Conservation (phyloP, 2,329 filamentous ascomycete genomes). For the Pseudogymnoascus sp. region DNA sequence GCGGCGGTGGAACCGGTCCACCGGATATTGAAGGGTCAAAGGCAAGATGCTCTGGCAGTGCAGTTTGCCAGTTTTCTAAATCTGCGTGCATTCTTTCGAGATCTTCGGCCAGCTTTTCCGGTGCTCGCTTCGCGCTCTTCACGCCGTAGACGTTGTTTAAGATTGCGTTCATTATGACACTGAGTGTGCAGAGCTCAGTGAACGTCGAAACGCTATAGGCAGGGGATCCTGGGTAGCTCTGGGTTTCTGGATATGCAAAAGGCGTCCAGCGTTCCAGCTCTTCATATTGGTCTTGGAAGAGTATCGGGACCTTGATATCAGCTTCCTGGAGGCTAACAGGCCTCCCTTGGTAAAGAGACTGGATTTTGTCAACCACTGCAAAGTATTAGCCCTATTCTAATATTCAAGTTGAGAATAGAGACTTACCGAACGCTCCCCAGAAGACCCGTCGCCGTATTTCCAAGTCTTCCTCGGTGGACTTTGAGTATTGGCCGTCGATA, state of each 20-base stretch:
- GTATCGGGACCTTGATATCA: slow-evolving; percentile 38
- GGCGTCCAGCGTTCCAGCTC: slow-evolving; percentile 45
- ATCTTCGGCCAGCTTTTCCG: slow-evolving; percentile 30
- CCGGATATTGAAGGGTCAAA: slow-evolving; percentile 28
- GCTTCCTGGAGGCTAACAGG: slow-evolving; percentile 39
- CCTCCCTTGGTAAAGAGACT: slow-evolving; percentile 45
- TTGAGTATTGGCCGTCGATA: too few species aligned
- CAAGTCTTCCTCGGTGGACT: too few species aligned
- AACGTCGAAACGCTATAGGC: slow-evolving; percentile 38
- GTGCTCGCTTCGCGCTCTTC: slow-evolving; percentile 30
- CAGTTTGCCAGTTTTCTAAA: slow-evolving; percentile 34
- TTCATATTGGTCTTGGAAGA: slow-evolving; percentile 41
- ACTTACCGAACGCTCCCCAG: too few species aligned
- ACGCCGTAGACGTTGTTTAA: slow-evolving; percentile 38
- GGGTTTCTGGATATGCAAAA: slow-evolving; percentile 31
- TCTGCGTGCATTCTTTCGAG: slow-evolving; percentile 33
- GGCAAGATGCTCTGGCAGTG: slow-evolving; percentile 35
- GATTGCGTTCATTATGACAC: slow-evolving; percentile 38
- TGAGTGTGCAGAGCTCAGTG: slow-evolving; percentile 34
- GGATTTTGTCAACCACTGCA: slow-evolving; percentile 43
- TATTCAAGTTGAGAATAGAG: too few species aligned
- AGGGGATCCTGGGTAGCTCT: slow-evolving; percentile 29
- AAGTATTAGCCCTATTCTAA: slow-evolving; percentile 24
- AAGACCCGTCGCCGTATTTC: too few species aligned
- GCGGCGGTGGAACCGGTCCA: slow-evolving; percentile 32